phyloP scores from a whole-genome alignment of 1,139 yeast genomes.

The Williopsis jadinii region DNA sequence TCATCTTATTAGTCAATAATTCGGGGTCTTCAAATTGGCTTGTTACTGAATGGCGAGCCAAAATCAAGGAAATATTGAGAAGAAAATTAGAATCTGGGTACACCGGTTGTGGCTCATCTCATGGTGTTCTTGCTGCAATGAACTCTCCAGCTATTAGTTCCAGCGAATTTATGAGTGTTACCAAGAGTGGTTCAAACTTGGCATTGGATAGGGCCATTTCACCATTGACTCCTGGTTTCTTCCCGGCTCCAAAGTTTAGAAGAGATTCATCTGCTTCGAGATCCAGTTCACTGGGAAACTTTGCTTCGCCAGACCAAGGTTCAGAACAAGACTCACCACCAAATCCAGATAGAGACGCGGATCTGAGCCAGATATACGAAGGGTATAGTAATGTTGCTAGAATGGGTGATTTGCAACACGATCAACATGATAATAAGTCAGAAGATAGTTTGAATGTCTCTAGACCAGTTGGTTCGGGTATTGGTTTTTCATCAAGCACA shows the following conservation, averaged over 20 bases:
- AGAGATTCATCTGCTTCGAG: constrained; percentile 16
- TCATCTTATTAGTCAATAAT: constrained; percentile 36
- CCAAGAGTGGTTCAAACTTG: constrained; percentile 5
- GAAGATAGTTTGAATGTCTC: background rate
- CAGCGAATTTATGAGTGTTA: constrained; percentile 23
- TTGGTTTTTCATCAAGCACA: constrained; percentile 7
- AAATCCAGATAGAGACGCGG: constrained; percentile 19
- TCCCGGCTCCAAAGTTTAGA: constrained; percentile 21
- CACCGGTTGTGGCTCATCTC: constrained; percentile 72
- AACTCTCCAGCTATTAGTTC: constrained; percentile 35
- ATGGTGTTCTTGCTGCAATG: constrained; percentile 56
- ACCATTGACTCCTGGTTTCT: constrained; percentile 24
- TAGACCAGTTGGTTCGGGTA: constrained; percentile 10
- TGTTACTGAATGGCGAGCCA: constrained; percentile 57
- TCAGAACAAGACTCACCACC: constrained; percentile 11
- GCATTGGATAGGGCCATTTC: constrained; percentile 19
- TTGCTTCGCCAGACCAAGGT: constrained; percentile 11
- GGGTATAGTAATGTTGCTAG: constrained; percentile 20
- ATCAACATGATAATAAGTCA: background rate
- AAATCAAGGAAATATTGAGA: constrained; percentile 57
- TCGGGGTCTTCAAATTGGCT: constrained; percentile 47
- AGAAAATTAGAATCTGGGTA: constrained; percentile 67
- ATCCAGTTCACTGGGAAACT: constrained; percentile 11
- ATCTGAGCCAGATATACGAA: constrained; percentile 22
- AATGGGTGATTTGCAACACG: constrained; percentile 4